phyloP scores from a whole-genome alignment of 306 rosid species.

The Hippophae rhamnoides region DNA sequence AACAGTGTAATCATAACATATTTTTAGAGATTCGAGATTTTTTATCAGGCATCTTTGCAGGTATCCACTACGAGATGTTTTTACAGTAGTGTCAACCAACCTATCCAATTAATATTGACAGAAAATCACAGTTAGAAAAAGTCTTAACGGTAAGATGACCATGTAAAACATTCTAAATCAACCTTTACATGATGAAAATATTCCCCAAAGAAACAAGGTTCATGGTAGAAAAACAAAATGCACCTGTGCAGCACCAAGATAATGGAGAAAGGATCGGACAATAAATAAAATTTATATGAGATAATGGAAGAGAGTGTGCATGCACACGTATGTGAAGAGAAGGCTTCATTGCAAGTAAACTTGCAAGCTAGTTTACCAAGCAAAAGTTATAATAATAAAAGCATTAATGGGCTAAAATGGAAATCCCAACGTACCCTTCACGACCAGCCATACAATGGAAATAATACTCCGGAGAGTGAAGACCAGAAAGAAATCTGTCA shows the following conservation, averaged over 20 bases:
- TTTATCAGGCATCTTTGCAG: constrained; percentile 90
- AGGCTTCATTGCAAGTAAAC: too few species aligned
- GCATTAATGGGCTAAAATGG: constrained; percentile 1
- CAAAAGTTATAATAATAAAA: background rate
- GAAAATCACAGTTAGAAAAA: constrained; percentile 9
- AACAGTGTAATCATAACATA: constrained; percentile 80
- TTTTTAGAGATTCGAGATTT: constrained; percentile 77
- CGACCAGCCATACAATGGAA: constrained; percentile 99
- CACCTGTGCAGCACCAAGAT: background rate
- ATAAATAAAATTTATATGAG: background rate
- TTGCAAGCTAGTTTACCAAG: too few species aligned
- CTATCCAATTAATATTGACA: constrained; percentile 24
- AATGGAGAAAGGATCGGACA: constrained; percentile 5
- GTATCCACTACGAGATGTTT: constrained; percentile 98
- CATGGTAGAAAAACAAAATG: too few species aligned
- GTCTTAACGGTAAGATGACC: background rate
- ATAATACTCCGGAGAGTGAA: constrained; percentile 89
- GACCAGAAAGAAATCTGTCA: constrained; percentile 94
- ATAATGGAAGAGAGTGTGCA: too few species aligned
- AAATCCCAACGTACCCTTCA: constrained; percentile 63
- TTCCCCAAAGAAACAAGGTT: background rate
- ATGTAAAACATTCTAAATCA: background rate
- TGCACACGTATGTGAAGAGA: too few species aligned
- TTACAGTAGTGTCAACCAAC: constrained; percentile 94
- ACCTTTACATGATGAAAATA: background rate